These are phyloP conservation scores for Saccharomycopsis selenospora DNA, from an alignment of 805 yeast species.

Conservation along the genomic window DNA sequence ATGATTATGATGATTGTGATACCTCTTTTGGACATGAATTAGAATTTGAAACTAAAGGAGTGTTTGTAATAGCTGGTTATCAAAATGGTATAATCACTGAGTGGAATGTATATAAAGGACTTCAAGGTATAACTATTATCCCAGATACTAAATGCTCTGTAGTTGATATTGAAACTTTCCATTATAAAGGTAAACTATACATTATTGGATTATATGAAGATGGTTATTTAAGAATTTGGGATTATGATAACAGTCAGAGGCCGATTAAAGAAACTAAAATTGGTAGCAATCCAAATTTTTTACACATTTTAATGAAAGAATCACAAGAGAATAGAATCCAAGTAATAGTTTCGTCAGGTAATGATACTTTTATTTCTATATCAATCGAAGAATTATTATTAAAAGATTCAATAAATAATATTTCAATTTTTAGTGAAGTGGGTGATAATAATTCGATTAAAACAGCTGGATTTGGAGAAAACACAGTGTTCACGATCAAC, in stretches of 20 bases:
- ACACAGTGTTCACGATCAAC: background rate
- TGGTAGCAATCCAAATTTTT: slow-evolving; percentile 19
- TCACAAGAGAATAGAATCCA: background rate
- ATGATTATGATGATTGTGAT: slow-evolving; percentile 20
- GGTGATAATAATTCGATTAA: slow-evolving; percentile 11
- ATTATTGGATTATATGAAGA: slow-evolving; percentile 2
- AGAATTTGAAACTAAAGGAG: slow-evolving; percentile 46
- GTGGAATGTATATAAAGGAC: slow-evolving; percentile 34
- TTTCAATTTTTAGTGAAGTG: slow-evolving; percentile 1
- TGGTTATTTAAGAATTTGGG: slow-evolving; percentile 1
- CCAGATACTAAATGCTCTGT: background rate
- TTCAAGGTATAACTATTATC: slow-evolving; percentile 6
- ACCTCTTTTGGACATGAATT: slow-evolving; percentile 33
- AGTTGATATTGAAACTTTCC: background rate
- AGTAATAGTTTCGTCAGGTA: slow-evolving; percentile 8
- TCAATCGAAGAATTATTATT: background rate
- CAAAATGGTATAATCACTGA: slow-evolving; percentile 30
- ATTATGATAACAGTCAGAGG: background rate
- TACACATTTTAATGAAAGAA: slow-evolving; percentile 22
- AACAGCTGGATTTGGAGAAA: background rate
- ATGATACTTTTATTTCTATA: slow-evolving; percentile 10
- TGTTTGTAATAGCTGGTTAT: slow-evolving; percentile 38
- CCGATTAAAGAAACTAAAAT: slow-evolving; percentile 7
- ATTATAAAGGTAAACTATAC: background rate
- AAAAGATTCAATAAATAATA: background rate